These are phyloP conservation scores for Apiotrichum domesticum DNA, from an alignment of 1,284 basidiomycete species.

Conservation along the genomic window DNA sequence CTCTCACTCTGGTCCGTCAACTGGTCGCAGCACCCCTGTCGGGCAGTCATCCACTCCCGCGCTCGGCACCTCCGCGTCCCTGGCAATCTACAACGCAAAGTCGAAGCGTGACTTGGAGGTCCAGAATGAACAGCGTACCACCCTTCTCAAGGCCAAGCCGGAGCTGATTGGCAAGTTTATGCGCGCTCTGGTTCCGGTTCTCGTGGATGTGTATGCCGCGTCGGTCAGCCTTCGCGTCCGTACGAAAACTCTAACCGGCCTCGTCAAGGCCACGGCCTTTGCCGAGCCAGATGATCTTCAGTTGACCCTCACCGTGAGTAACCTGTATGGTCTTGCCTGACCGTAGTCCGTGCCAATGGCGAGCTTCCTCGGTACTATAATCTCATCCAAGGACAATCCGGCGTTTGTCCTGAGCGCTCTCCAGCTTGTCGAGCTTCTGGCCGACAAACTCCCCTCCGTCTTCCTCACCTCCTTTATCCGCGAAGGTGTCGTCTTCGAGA, in stretches of 20 bases:
- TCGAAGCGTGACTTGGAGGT: slow-evolving; percentile 41
- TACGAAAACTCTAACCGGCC: slow-evolving; percentile 74
- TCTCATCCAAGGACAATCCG: slow-evolving; percentile 84
- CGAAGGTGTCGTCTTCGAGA: slow-evolving; percentile 90
- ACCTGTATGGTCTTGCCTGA: slow-evolving; percentile 1
- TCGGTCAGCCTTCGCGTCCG: slow-evolving; percentile 80
- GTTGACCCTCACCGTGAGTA: slow-evolving; percentile 62
- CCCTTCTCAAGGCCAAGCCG: slow-evolving; percentile 64
- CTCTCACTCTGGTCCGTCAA: slow-evolving; percentile 6
- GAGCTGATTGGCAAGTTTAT: slow-evolving; percentile 74
- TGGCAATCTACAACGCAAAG: slow-evolving; percentile 16
- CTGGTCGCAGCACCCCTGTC: slow-evolving; percentile 21
- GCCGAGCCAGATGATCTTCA: slow-evolving; percentile 69
- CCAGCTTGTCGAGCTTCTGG: slow-evolving; percentile 81
- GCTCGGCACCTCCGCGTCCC: background rate
- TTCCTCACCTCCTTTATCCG: slow-evolving; percentile 82
- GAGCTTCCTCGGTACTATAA: slow-evolving; percentile 82
- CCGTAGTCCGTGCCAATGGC: slow-evolving; percentile 77
- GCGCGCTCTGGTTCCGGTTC: slow-evolving; percentile 77
- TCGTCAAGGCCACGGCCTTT: slow-evolving; percentile 85
- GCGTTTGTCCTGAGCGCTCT: slow-evolving; percentile 76
- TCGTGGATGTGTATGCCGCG: slow-evolving; percentile 91
- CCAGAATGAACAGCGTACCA: slow-evolving; percentile 42
- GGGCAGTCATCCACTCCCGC: slow-evolving; percentile 4
- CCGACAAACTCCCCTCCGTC: slow-evolving; percentile 70